Conservation (phyloP, 495 filamentous ascomycete species). For the Lentithecium fluviatile region DNA sequence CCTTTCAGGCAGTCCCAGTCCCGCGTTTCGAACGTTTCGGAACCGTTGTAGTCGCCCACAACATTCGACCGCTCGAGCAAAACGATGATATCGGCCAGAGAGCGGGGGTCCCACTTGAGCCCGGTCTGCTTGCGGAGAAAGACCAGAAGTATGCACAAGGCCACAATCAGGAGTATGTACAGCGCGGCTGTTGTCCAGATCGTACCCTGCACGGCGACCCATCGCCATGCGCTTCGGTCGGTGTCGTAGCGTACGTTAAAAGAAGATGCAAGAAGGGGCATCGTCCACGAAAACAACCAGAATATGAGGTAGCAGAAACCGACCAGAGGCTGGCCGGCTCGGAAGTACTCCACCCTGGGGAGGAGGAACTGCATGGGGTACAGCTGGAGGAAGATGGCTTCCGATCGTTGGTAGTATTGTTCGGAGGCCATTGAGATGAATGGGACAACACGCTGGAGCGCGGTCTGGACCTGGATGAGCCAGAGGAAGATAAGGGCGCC, state of each 20-base stretch:
- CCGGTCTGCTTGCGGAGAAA: constrained; percentile 61
- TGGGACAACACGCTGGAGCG: constrained; percentile 74
- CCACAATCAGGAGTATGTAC: constrained; percentile 65
- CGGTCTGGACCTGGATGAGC: constrained; percentile 68
- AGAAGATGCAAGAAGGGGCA: constrained; percentile 63
- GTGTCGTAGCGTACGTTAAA: constrained; percentile 59
- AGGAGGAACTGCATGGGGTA: constrained; percentile 58
- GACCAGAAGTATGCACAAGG: constrained; percentile 53
- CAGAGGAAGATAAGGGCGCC: constrained; percentile 70
- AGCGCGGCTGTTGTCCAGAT: constrained; percentile 75
- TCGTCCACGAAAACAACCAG: constrained; percentile 63
- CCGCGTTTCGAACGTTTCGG: constrained; percentile 51
- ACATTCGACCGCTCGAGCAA: constrained; percentile 78
- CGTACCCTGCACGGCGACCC: constrained; percentile 72
- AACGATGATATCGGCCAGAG: constrained; percentile 71
- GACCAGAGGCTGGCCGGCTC: constrained; percentile 54
- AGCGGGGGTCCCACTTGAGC: constrained; percentile 80
- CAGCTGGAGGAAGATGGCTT: constrained; percentile 54
- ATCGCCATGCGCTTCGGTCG: constrained; percentile 60
- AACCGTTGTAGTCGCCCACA: constrained; percentile 63
- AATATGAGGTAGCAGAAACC: constrained; percentile 56
- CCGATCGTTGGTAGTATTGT: constrained; percentile 47
- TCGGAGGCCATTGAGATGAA: constrained; percentile 72
- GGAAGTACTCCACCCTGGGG: constrained; percentile 59
- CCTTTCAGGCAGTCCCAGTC: constrained; percentile 47